Base-by-base conservation (phyloP, 768 basidiomycete species). In the Lactarius quietus region DNA sequence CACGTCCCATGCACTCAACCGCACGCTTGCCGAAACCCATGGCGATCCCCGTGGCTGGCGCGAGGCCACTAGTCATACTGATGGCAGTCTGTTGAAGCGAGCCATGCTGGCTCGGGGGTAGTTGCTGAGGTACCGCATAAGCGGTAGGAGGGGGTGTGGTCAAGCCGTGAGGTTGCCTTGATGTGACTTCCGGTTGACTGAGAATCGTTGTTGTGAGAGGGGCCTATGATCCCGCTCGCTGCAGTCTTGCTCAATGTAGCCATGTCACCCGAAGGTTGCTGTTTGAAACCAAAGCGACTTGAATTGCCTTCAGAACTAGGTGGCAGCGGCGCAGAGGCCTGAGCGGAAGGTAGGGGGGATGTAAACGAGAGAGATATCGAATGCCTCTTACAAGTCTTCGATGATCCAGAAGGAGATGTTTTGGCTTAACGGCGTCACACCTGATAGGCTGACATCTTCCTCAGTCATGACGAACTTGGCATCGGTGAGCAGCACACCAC, bases 11-110 rank as follows among this genome's bases (percentile, higher is more conserved):
- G 74, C 85, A 88, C 76, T 90, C 90, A 3, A 89, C 89, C 3
- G 91, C 89, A 63, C 87, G 83, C 71, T 86, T 87, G 26, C 78
- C 77, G 33, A 80, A 71, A 14, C 75, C 77, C 61, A 75, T 72
- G 12, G 89, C 90, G 10, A 90, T 79, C 12, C 89, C 89, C 20
- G 88, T 87, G 26, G 86, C 87, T 29, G 89, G 88, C 3, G 85
- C 85, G 56, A 90, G 80, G 48, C 85, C 82, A 43, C 80, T 81
- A 3, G 87, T 84, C 78, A 92, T 85, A 70, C 89, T 90, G 67
- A 91, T 81, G 20, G 90, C 83, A n/a, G 87, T 85, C 71, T 85
- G 87, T 26, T 87, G 77, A 66, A 82, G 76, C 31, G 78, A 76
- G 14, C 75, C 72, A 29, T 72, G 64, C 59, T 63, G 62, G 65